A percentile compares a stretch with the other conserved stretches of the same genome.
These are phyloP conservation scores for Penicillium flavigenum DNA, from an alignment of 495 filamentous ascomycete genomes.

Conservation along the genomic window DNA sequence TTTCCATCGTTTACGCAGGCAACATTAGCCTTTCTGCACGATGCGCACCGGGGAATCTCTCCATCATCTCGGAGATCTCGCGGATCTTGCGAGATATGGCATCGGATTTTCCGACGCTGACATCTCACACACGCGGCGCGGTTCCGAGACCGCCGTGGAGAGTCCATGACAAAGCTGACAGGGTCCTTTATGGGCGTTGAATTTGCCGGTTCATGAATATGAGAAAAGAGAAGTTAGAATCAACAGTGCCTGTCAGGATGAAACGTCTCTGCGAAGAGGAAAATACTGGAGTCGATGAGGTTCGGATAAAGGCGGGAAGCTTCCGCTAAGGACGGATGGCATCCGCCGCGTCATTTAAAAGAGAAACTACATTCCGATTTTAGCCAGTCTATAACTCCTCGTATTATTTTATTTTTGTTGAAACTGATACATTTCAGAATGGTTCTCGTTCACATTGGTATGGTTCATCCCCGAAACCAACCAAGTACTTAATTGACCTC, in stretches of 20 bases:
- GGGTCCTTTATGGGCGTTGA: neutral
- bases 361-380: neutral
- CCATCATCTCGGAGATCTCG: slow-evolving; percentile 11
- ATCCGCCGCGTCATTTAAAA: slow-evolving; percentile 12
- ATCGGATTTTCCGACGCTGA: slow-evolving; percentile 29
- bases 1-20: slow-evolving; percentile 45
- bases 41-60: slow-evolving; percentile 30
- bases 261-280: too few species aligned
- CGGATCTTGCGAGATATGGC: neutral
- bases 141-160: slow-evolving; percentile 32
- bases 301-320: slow-evolving; percentile 1
- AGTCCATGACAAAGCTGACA: slow-evolving; percentile 25
- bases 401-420: neutral
- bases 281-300: neutral
- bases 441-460: slow-evolving; percentile 41
- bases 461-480: neutral
- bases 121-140: slow-evolving; percentile 43
- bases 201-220: neutral
- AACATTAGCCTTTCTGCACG: slow-evolving; percentile 40
- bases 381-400: neutral
- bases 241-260: neutral
- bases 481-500: neutral
- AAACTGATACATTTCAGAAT: slow-evolving; percentile 18
- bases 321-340: slow-evolving; percentile 14
- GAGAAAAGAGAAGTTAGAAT: neutral